phyloP scores from a whole-genome alignment of 306 rosid genomes.

The Trifolium pratense region DNA sequence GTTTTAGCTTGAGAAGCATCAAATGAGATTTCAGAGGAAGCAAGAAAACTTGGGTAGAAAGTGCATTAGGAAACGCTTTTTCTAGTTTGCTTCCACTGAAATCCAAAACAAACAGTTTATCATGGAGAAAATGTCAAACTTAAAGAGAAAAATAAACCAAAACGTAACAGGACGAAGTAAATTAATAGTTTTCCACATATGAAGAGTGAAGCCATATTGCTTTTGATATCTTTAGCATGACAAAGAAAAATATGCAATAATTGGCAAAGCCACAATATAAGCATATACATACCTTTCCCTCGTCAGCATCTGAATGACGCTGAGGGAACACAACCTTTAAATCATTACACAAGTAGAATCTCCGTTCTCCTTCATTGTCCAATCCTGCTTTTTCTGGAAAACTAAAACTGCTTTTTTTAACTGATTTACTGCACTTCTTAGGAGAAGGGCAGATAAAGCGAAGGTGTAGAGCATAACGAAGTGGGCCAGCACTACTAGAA shows the following conservation, averaged over 20 bases:
- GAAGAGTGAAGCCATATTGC: slow-evolving; percentile 26
- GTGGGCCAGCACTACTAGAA: slow-evolving; percentile 60
- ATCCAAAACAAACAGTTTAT: neutral
- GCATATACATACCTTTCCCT: slow-evolving; percentile 91
- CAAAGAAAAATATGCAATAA: slow-evolving; percentile 7
- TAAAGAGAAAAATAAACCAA: slow-evolving; percentile 18
- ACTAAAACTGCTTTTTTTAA: slow-evolving; percentile 60
- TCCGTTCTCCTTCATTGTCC: slow-evolving; percentile 64
- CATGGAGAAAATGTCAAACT: slow-evolving; percentile 28
- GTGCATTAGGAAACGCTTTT: neutral
- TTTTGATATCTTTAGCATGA: neutral
- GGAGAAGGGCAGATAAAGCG: slow-evolving; percentile 83
- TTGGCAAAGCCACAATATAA: slow-evolving; percentile 22
- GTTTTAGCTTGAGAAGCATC: neutral
- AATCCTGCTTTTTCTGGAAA: slow-evolving; percentile 57
- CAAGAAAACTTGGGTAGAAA: neutral
- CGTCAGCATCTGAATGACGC: slow-evolving; percentile 94
- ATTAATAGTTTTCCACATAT: neutral
- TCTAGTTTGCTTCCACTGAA: neutral
- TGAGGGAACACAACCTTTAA: slow-evolving; percentile 94
- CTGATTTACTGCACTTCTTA: slow-evolving; percentile 57
- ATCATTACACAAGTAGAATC: slow-evolving; percentile 89
- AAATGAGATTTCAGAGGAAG: neutral
- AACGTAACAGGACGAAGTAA: slow-evolving; percentile 10
- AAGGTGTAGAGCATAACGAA: slow-evolving; percentile 96